Percentiles rank a stretch among this genome's conserved stretches.
Conservation (phyloP, 2,329 filamentous ascomycete genomes). For the Ophiostoma perfectum region DNA sequence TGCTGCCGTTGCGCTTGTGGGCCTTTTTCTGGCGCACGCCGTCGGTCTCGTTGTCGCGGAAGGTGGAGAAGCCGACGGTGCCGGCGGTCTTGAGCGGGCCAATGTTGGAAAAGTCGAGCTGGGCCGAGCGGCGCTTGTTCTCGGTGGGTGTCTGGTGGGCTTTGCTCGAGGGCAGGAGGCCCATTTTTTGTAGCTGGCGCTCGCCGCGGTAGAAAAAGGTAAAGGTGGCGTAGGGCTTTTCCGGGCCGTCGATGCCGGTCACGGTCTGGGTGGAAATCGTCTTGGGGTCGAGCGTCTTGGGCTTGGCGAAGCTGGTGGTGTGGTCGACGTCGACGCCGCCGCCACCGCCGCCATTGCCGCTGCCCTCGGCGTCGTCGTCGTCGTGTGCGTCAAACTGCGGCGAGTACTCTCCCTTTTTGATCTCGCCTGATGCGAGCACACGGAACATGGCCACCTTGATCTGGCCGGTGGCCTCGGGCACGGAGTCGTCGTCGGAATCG, state of each 20-base stretch:
- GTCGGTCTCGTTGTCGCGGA: conserved; percentile 64
- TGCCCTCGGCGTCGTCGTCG: conserved; percentile 62
- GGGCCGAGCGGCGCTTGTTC: conserved; percentile 73
- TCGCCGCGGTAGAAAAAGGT: conserved; percentile 97
- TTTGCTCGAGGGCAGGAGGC: conserved; percentile 69
- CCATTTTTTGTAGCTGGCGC: conserved; percentile 94
- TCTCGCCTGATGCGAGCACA: conserved; percentile 90
- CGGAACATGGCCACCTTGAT: conserved; percentile 98
- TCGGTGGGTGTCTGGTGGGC: conserved; percentile 56
- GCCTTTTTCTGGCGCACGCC: conserved; percentile 53
- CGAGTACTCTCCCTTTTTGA: conserved; percentile 96
- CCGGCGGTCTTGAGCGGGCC: conserved; percentile 80
- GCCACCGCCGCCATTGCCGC: conserved; percentile 46
- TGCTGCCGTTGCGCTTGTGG: conserved; percentile 49
- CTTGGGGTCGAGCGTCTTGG: conserved; percentile 91
- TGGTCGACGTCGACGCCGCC: conserved; percentile 86
- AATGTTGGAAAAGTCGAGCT: conserved; percentile 78
- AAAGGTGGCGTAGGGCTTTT: conserved; percentile 93
- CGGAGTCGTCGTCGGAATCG: conserved; percentile 72
- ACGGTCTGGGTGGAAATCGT: conserved; percentile 98
- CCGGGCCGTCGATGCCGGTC: conserved; percentile 93
- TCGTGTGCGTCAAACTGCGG: conserved; percentile 97
- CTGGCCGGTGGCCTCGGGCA: conserved; percentile 89
- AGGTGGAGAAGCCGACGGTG: conserved; percentile 83
- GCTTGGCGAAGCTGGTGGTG: conserved; percentile 95